These are phyloP conservation scores for Hypoxylon crocopeplum DNA, from an alignment of 495 filamentous ascomycete species.

Conservation along the genomic window DNA sequence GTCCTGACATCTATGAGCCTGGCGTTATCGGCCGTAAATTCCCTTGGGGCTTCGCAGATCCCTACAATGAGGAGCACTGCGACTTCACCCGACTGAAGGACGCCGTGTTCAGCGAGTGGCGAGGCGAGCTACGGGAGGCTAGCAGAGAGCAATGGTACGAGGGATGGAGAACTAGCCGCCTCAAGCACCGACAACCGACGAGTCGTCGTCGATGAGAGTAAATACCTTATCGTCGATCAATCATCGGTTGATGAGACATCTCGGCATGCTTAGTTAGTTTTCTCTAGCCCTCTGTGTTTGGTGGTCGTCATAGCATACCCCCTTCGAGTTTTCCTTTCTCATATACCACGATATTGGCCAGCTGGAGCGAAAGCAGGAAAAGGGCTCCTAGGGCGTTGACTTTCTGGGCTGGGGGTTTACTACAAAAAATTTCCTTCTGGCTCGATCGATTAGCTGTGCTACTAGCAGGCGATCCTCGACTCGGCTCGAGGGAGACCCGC, in stretches of 20 bases:
- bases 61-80: slow-evolving; percentile 88
- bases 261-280: slow-evolving; percentile 26
- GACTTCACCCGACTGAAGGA: slow-evolving; percentile 93
- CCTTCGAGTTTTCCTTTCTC: slow-evolving; percentile 14
- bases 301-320: slow-evolving; percentile 34
- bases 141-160: slow-evolving; percentile 96
- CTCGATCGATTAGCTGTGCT: too few relatives aligned
- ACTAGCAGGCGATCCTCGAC: neutral
- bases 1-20: slow-evolving; percentile 87
- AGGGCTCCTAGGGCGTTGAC: slow-evolving; percentile 32
- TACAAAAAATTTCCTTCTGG: slow-evolving; percentile 20
- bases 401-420: slow-evolving; percentile 27
- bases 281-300: slow-evolving; percentile 20
- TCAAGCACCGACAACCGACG: slow-evolving; percentile 53
- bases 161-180: slow-evolving; percentile 81
- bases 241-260: slow-evolving; percentile 23
- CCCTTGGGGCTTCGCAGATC: slow-evolving; percentile 96
- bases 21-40: slow-evolving; percentile 81
- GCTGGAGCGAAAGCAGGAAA: slow-evolving; percentile 25
- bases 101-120: slow-evolving; percentile 91
- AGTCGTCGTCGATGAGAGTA: slow-evolving; percentile 41
- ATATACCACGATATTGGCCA: slow-evolving; percentile 31
- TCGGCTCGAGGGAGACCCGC: neutral
- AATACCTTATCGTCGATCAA: slow-evolving; percentile 14
- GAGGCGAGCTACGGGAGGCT: slow-evolving; percentile 86